Evolutionary conservation across 202 grass and related monocot species (phyloP).

Genomic region (Carex arenaria): DNA sequence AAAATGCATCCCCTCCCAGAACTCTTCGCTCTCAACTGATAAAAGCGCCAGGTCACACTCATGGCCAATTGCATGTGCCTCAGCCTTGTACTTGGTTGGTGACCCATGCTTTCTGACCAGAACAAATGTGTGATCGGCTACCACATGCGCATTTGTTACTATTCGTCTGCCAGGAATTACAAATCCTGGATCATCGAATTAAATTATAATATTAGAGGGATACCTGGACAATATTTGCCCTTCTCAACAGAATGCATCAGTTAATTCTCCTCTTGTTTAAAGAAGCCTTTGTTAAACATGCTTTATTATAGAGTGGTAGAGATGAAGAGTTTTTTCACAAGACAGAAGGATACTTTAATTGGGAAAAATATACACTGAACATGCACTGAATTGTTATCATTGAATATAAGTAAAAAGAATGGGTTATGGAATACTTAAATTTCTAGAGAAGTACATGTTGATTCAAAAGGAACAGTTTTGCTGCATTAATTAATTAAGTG

Average conservation of each 20-base stretch:
- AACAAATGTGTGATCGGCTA: constrained; percentile 97
- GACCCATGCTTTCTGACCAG: constrained; percentile 97
- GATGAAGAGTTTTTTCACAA: not conserved
- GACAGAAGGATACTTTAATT: not conserved
- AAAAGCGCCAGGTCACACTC: constrained; percentile 92
- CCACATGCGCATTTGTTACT: constrained; percentile 88
- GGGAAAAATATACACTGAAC: not conserved
- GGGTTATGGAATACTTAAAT: not conserved
- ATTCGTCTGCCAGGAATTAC: constrained; percentile 70
- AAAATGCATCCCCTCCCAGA: constrained; percentile 94
- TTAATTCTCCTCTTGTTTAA: not conserved
- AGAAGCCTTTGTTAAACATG: not conserved
- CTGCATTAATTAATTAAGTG: not conserved
- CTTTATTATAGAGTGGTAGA: not conserved
- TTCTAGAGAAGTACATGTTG: not conserved
- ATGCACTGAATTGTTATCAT: not conserved
- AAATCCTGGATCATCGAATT: constrained; percentile 60
- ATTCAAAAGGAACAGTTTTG: not conserved
- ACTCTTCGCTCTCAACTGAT: constrained; percentile 75
- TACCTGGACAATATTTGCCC: not conserved
- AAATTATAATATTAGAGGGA: constrained; percentile 18
- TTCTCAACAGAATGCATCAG: not conserved
- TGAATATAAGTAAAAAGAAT: not conserved
- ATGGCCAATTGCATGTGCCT: constrained; percentile 82
- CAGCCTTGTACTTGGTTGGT: constrained; percentile 86